A percentile compares a stretch with the other conserved stretches of the same genome.
Conservation (phyloP, 2,329 filamentous ascomycete genomes). For the Clonostachys sp. region DNA sequence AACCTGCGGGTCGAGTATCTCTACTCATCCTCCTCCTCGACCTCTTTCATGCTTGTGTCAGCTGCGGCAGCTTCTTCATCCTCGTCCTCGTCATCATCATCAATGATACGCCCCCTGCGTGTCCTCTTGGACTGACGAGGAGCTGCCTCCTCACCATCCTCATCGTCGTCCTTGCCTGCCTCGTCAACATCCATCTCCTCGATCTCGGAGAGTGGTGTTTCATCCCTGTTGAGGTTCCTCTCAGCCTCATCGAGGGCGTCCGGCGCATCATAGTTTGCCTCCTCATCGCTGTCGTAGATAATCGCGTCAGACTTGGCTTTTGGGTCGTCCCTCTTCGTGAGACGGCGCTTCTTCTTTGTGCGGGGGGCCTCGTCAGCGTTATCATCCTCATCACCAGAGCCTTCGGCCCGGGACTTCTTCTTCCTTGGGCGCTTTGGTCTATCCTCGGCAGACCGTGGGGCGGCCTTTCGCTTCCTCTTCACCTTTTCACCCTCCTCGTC, state of each 20-base stretch:
- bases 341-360: slow-evolving; percentile 59
- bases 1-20: background rate
- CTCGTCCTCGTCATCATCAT: slow-evolving; percentile 52
- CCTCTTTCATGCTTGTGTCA: slow-evolving; percentile 35
- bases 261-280: slow-evolving; percentile 21
- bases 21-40: slow-evolving; percentile 22
- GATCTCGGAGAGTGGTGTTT: slow-evolving; percentile 26
- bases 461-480: slow-evolving; percentile 68
- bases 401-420: slow-evolving; percentile 52
- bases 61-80: slow-evolving; percentile 29
- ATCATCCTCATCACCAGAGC: slow-evolving; percentile 22
- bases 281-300: slow-evolving; percentile 71
- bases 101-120: slow-evolving; percentile 38
- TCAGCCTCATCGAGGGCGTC: slow-evolving; percentile 40
- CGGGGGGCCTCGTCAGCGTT: slow-evolving; percentile 38
- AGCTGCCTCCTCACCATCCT: slow-evolving; percentile 43
- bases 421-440: slow-evolving; percentile 40
- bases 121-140: slow-evolving; percentile 38
- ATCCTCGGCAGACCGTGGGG: slow-evolving; percentile 26
- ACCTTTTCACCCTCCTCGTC: slow-evolving; percentile 77
- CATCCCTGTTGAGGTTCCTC: slow-evolving; percentile 28
- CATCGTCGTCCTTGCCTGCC: slow-evolving; percentile 24
- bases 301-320: slow-evolving; percentile 88
- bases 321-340: slow-evolving; percentile 39
- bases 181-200: slow-evolving; percentile 49